Evolutionary conservation across 768 basidiomycete species (phyloP).

Genomic region (Suillus luteus): DNA sequence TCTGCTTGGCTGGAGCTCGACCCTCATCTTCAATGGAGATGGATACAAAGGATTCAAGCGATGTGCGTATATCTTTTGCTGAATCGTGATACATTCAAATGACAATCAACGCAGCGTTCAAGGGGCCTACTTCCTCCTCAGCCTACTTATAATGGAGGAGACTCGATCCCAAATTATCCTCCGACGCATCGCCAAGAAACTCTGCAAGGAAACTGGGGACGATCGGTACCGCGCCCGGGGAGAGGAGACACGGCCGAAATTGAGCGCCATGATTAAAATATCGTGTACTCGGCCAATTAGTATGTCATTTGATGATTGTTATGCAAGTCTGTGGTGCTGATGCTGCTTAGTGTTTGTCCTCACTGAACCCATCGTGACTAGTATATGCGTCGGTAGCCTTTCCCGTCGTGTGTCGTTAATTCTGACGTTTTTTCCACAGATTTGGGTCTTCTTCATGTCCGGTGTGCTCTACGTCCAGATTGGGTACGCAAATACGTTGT

Average conservation of each 20-base stretch:
- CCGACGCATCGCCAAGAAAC: slow-evolving; percentile 56
- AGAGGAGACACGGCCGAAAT: slow-evolving; percentile 59
- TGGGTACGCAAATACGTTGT: slow-evolving; percentile 38
- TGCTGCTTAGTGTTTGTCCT: slow-evolving; percentile 21
- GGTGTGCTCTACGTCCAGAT: slow-evolving; percentile 70
- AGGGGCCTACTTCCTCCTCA: slow-evolving; percentile 48
- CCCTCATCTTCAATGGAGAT: slow-evolving; percentile 64
- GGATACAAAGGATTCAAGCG: slow-evolving; percentile 81
- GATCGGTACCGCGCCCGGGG: slow-evolving; percentile 59
- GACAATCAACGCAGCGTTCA: slow-evolving; percentile 44
- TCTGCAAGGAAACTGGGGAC: slow-evolving; percentile 70
- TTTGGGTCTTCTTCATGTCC: slow-evolving; percentile 74
- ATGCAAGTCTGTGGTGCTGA: background rate
- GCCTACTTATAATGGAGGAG: slow-evolving; percentile 63
- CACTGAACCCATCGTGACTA: slow-evolving; percentile 67
- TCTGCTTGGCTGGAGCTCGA: slow-evolving; percentile 70
- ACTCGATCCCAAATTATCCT: slow-evolving; percentile 74
- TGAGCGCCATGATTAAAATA: slow-evolving; percentile 60
- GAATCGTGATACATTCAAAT: background rate
- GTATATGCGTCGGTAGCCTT: slow-evolving; percentile 62
- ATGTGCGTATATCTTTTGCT: slow-evolving; percentile 43
- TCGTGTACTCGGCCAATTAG: slow-evolving; percentile 72
- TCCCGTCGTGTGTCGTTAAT: background rate
- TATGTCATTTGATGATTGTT: slow-evolving; percentile 38
- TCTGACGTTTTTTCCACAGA: slow-evolving; percentile 32